These are phyloP conservation scores for Penicillium sp. DNA, from an alignment of 2,329 filamentous ascomycete genomes.

Conservation along the genomic window DNA sequence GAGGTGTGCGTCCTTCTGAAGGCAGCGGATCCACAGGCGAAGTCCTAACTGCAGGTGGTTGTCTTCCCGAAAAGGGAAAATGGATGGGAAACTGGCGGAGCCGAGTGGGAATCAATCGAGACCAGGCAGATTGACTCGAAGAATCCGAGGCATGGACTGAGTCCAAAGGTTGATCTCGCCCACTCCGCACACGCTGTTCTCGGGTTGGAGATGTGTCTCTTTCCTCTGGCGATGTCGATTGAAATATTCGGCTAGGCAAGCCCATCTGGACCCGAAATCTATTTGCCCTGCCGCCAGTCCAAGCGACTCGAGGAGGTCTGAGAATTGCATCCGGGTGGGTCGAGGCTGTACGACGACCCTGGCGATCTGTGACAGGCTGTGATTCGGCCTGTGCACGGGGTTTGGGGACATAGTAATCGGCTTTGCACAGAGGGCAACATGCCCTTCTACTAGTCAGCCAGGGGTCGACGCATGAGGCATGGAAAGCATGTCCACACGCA, in stretches of 20 bases:
- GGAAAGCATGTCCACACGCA: constrained; percentile 96
- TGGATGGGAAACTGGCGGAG: constrained; percentile 11
- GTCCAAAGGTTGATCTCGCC: neutral
- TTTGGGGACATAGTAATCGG: constrained; percentile 95
- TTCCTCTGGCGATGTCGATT: constrained; percentile 28
- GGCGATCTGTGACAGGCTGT: constrained; percentile 31
- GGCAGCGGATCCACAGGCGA: neutral
- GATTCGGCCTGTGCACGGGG: constrained; percentile 63
- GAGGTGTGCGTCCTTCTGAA: constrained; percentile 18
- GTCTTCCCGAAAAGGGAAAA: neutral
- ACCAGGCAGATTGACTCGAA: constrained; percentile 11
- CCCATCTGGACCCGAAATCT: constrained; percentile 37
- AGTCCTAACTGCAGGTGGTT: neutral
- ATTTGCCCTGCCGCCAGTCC: constrained; percentile 34
- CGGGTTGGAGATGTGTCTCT: constrained; percentile 22
- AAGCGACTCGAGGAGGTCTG: constrained; percentile 37
- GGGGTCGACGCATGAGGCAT: constrained; percentile 90
- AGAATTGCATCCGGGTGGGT: constrained; percentile 27
- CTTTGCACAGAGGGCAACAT: constrained; percentile 96
- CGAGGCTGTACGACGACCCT: constrained; percentile 28
- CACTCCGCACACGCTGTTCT: constrained; percentile 3
- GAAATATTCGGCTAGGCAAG: constrained; percentile 40
- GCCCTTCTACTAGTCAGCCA: constrained; percentile 94
- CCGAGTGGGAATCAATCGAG: constrained; percentile 20
- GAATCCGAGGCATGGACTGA: neutral